Base-by-base conservation (phyloP, 208 protist species). In the Trypanosoma mega region DNA sequence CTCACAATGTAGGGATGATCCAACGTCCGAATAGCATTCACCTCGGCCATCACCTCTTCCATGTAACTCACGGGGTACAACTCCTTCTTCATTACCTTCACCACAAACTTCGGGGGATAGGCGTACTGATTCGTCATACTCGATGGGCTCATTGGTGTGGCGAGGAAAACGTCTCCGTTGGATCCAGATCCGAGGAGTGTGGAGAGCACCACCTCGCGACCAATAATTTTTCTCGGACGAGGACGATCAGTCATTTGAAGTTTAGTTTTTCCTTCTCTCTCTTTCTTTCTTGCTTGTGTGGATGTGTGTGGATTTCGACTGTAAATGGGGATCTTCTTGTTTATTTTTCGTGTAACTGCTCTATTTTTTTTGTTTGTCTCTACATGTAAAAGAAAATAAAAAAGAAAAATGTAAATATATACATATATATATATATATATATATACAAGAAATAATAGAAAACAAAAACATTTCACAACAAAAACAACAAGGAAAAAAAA, bases 1-100 rank as follows among this genome's bases (percentile, higher is more conserved):
- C 68, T 49, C n/a, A 93, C 79, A 59, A 93, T 80, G 67, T 78
- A 82, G 0, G 80, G 83, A 52, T 93, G 82, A 1, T 77, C 43
- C 48, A 93, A 71, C 23, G 65, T 58, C 24, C 78, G 77, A 8
- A 88, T 54, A 11, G 84, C 72, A 0, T 76, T 58, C 36, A 90
- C 56, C 62, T 93, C 87, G 0, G 74, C 67, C 37, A 82, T 51
- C 12, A 86, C 68, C 12, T n/a, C 47, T 12, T 71, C 44, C 11
- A 81, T 12, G 27, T 77, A 56, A 18, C 70, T 52, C 11, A 69
- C 43, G 16, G 55, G 72, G 66, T 62, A 88, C 23, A 82, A 41
- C 0, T 75, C 72, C 18, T 66, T 48, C 1, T 68, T 80, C 64
- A 93, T 87, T 24, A 93, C 61, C 76, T 93, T 93, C 30, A 93